Evolutionary conservation across 441 rosid genomes (phyloP).

Genomic region (Kokia cookei): DNA sequence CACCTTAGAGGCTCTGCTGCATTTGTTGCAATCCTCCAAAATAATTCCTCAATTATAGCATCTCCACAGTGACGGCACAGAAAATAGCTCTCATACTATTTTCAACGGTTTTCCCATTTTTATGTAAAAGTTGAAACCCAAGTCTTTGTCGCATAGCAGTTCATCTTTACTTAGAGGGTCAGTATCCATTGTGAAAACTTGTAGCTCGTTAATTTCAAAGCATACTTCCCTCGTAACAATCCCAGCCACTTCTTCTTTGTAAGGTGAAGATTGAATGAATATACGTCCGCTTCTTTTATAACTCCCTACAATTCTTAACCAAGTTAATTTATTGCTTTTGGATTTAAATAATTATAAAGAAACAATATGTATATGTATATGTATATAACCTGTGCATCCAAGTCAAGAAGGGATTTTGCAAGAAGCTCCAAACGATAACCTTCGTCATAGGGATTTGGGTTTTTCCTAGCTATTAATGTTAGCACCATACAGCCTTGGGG

Average conservation of each 20-base stretch:
- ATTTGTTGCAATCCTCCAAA: not conserved
- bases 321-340: not conserved
- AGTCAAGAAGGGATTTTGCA: conserved; percentile 17
- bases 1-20: not conserved
- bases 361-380: not conserved
- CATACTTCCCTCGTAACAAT: conserved; percentile 23
- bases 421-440: conserved; percentile 13
- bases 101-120: not conserved
- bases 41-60: not conserved
- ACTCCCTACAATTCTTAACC: conserved; percentile 12
- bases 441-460: conserved; percentile 14
- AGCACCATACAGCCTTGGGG: conserved; percentile 29
- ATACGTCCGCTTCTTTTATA: conserved; percentile 16
- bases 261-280: not conserved
- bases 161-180: not conserved
- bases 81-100: not conserved
- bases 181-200: conserved; percentile 4
- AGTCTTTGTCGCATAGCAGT: not conserved
- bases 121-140: not conserved
- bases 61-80: conserved; percentile 12
- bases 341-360: not conserved
- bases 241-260: conserved; percentile 14
- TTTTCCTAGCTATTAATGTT: conserved; percentile 13
- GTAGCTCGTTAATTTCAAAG: conserved; percentile 14
- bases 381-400: conserved; percentile 10